These are phyloP conservation scores for Paramecium pentaurelia DNA, from an alignment of 73 alveolate genomes.

Conservation along the genomic window DNA sequence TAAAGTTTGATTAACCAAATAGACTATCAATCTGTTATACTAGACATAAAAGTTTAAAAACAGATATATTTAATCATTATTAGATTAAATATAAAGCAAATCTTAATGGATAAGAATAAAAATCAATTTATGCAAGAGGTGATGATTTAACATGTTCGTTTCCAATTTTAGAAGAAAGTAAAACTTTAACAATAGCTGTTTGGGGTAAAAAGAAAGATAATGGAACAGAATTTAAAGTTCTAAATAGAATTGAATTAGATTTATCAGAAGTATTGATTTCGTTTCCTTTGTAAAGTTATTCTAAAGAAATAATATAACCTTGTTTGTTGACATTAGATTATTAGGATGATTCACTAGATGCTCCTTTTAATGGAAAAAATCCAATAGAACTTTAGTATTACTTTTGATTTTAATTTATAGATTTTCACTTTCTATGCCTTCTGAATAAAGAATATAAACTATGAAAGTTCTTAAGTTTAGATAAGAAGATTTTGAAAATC, in stretches of 20 bases:
- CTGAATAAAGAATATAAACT: not conserved
- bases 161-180: slow-evolving; percentile 19
- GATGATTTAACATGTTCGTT: not conserved
- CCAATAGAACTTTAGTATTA: slow-evolving; percentile 4
- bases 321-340: not conserved
- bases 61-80: slow-evolving; percentile 29
- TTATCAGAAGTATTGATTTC: not conserved
- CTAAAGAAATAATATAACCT: not conserved
- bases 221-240: not conserved
- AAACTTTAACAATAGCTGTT: not conserved
- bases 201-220: not conserved
- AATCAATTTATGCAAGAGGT: slow-evolving; percentile 5
- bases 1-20: not conserved
- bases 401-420: not conserved
- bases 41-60: not conserved
- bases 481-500: not conserved
- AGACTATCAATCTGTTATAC: not conserved
- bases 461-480: not conserved
- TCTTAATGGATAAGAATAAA: slow-evolving; percentile 1
- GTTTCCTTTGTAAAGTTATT: not conserved
- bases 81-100: not conserved
- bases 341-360: not conserved
- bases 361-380: slow-evolving; percentile 1
- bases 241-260: not conserved
- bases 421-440: not conserved